Evolutionary conservation across 306 rosid species (phyloP).

Genomic region (Clitoria ternatea): DNA sequence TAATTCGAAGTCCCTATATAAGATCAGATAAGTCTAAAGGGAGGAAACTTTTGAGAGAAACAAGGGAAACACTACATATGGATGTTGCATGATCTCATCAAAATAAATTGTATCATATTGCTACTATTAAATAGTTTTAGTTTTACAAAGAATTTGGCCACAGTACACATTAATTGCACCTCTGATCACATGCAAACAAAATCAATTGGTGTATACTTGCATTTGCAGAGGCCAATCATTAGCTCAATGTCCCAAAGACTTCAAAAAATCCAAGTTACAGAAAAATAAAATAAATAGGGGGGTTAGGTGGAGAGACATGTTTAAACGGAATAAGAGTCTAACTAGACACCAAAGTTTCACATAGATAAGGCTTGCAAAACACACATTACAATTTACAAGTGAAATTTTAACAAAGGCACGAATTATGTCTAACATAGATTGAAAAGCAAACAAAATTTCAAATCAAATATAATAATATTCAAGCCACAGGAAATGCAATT

Average conservation of each 20-base stretch:
- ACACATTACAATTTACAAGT: background rate
- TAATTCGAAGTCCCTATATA: conserved; percentile 30
- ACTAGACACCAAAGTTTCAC: no score
- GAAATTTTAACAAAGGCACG: conserved; percentile 3
- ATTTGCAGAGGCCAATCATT: background rate
- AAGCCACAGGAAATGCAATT: conserved; percentile 9
- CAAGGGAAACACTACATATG: background rate
- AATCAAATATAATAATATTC: background rate
- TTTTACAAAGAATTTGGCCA: background rate
- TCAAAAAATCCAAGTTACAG: background rate
- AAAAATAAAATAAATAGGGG: background rate
- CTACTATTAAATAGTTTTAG: background rate
- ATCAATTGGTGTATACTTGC: background rate
- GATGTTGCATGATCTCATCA: background rate
- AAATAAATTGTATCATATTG: background rate
- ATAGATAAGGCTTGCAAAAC: background rate
- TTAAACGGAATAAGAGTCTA: no score
- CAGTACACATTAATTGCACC: background rate
- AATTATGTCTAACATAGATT: background rate
- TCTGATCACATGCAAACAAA: background rate
- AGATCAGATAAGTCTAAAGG: background rate
- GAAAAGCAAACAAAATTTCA: background rate
- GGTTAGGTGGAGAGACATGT: background rate
- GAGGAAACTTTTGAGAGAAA: background rate
- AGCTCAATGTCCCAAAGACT: background rate